phyloP scores from a whole-genome alignment of 176 grass and related monocot species.

The Cenchrus americanus region DNA sequence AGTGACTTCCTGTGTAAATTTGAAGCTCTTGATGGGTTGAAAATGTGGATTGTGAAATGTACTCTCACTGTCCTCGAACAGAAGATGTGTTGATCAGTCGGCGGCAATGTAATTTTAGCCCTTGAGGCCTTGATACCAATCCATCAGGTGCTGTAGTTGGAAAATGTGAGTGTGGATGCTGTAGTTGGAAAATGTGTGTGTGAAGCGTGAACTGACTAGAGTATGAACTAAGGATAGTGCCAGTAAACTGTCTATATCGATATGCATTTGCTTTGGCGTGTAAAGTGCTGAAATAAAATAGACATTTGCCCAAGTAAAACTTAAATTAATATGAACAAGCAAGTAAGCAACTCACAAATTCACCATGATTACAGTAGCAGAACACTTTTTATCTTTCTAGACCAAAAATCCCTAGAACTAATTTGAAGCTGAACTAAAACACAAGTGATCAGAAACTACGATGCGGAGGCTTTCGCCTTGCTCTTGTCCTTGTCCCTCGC shows the following conservation, averaged over 20 bases:
- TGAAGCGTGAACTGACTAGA: conserved; percentile 16
- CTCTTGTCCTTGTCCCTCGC: conserved; percentile 5
- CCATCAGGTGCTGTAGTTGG: background rate
- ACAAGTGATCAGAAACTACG: background rate
- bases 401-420: background rate
- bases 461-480: conserved; percentile 11
- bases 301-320: background rate
- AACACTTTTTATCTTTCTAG: background rate
- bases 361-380: background rate
- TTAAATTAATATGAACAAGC: background rate
- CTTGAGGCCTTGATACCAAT: background rate
- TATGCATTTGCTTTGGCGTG: background rate
- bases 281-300: background rate
- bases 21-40: background rate
- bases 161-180: background rate
- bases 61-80: background rate
- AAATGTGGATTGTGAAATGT: background rate
- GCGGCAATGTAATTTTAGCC: conserved; percentile 30
- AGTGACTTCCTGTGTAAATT: conserved; percentile 42
- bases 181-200: background rate
- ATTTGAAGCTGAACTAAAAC: background rate
- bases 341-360: background rate
- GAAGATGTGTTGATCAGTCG: background rate
- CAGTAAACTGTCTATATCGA: background rate
- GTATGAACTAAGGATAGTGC: background rate